Evolutionary conservation across 345 rosid species (phyloP).

Genomic region (Syzygium aqueum): DNA sequence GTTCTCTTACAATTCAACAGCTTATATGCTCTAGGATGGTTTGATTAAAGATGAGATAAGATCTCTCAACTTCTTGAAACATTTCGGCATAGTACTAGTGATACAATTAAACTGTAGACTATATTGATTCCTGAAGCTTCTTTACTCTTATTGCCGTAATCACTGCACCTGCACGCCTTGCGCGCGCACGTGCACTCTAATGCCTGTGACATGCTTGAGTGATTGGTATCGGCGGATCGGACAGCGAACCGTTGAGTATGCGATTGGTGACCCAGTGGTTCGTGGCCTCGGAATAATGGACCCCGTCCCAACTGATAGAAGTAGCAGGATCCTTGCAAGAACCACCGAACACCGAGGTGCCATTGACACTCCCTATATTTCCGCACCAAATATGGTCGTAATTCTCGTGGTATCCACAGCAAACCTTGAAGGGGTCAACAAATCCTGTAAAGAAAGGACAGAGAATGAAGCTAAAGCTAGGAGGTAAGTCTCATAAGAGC

Average conservation of each 20-base stretch:
- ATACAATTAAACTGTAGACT: background rate
- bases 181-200: background rate
- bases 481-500: background rate
- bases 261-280: conserved; percentile 60
- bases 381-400: conserved; percentile 57
- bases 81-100: background rate
- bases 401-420: conserved; percentile 53
- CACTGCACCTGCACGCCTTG: background rate
- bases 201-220: conserved; percentile 50
- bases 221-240: conserved; percentile 55
- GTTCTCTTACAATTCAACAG: background rate
- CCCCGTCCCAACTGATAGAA: conserved; percentile 50
- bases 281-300: conserved; percentile 49
- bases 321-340: conserved; percentile 40
- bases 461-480: background rate
- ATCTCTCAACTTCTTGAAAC: background rate
- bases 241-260: conserved; percentile 44
- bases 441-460: conserved; percentile 17
- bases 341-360: conserved; percentile 28
- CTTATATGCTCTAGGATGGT: background rate
- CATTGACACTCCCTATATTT: conserved; percentile 22
- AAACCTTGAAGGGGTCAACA: conserved; percentile 41
- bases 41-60: background rate
- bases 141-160: background rate
- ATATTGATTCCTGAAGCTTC: background rate